A percentile compares a stretch with the other conserved stretches of the same genome.
These are phyloP conservation scores for Neurospora hispaniola DNA, from an alignment of 495 filamentous ascomycete species.

Conservation along the genomic window DNA sequence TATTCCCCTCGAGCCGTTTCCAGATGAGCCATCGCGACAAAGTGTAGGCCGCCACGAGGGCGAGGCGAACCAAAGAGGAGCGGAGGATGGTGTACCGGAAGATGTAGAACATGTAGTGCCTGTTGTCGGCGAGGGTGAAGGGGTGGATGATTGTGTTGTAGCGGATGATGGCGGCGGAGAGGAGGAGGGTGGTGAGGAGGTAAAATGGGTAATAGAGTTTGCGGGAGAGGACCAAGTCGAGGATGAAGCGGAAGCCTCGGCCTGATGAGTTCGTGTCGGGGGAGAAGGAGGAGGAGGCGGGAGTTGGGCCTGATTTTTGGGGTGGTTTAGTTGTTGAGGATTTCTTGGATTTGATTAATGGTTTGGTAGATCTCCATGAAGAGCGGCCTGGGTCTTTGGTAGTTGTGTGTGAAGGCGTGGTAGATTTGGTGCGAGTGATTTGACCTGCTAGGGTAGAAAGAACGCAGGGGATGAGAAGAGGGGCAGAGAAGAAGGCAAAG, in stretches of 20 bases:
- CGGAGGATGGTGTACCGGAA: conserved; percentile 72
- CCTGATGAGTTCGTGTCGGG: not conserved
- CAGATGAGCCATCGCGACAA: conserved; percentile 50
- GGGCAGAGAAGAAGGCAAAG: conserved; percentile 78
- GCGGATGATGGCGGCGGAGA: conserved; percentile 43
- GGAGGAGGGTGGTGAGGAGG: conserved; percentile 14
- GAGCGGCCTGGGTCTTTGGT: not conserved
- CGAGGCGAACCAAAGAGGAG: conserved; percentile 54
- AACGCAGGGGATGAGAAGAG: conserved; percentile 42
- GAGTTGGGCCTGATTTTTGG: not conserved
- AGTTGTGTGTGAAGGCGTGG: not conserved
- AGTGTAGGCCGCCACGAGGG: conserved; percentile 46
- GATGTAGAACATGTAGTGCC: conserved; percentile 94
- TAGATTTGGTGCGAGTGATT: not conserved
- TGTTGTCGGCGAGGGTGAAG: conserved; percentile 91
- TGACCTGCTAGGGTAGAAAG: not conserved
- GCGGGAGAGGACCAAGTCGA: conserved; percentile 4
- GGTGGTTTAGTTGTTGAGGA: not conserved
- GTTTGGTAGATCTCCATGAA: not conserved
- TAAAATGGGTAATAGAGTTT: conserved; percentile 15
- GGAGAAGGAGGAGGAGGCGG: not conserved
- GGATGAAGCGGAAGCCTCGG: not conserved
- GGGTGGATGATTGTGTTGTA: conserved; percentile 92
- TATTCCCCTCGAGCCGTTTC: conserved; percentile 30
- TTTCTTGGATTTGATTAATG: not conserved